Conservation (phyloP, 108 stramenopile genomes). For the Tribonema minus region DNA sequence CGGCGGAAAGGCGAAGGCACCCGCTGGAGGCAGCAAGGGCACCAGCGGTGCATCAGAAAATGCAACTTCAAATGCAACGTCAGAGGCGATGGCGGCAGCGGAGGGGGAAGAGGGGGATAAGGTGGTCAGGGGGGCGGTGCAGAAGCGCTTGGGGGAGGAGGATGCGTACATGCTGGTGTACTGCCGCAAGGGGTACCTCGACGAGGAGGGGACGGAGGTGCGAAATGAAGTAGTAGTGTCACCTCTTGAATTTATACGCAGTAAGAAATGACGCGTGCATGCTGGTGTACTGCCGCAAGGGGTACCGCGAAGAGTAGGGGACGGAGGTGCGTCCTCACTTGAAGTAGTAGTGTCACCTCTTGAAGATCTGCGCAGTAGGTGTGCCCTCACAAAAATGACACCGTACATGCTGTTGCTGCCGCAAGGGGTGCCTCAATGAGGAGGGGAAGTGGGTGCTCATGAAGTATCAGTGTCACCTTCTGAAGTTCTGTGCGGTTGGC, state of each 20-base stretch:
- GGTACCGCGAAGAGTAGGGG: neutral
- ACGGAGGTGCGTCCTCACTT: neutral
- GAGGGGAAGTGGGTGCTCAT: neutral
- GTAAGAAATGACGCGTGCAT: conserved; percentile 25
- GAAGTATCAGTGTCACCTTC: too few relatives aligned
- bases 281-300: conserved; percentile 6
- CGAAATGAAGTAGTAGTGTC: too few relatives aligned
- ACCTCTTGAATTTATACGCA: too few relatives aligned
- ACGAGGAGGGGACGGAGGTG: neutral
- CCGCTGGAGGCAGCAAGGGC: neutral
- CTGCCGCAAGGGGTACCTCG: neutral
- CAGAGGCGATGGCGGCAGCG: too few relatives aligned
- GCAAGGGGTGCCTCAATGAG: too few relatives aligned
- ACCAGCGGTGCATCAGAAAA: neutral
- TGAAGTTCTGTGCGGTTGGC: too few relatives aligned
- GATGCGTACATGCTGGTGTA: conserved; percentile 28
- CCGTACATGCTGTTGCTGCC: too few relatives aligned
- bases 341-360: too few relatives aligned
- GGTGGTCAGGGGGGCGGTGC: neutral
- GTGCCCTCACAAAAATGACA: too few relatives aligned
- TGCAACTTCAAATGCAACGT: too few relatives aligned
- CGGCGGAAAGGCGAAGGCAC: neutral
- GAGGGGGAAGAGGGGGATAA: too few relatives aligned
- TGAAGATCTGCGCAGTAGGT: too few relatives aligned
- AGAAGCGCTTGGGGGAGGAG: conserved; percentile 6